These are phyloP conservation scores for Ceratobasidium sp. DNA, from an alignment of 1,284 basidiomycete species.

Conservation along the genomic window DNA sequence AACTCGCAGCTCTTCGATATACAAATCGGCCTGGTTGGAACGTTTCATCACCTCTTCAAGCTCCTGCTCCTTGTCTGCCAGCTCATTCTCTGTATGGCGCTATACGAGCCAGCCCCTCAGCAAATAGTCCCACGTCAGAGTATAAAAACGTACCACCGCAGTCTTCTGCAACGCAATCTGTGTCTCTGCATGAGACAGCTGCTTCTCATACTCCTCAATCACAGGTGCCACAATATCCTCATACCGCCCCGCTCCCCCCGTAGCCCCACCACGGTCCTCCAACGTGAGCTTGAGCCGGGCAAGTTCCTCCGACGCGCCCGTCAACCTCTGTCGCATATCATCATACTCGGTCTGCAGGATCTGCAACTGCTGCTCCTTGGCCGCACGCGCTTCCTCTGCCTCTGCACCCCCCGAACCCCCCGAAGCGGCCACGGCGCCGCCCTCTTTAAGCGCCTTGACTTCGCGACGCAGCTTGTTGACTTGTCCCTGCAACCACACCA, in stretches of 20 bases:
- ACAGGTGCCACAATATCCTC: constrained; percentile 98
- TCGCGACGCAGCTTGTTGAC: constrained; percentile 89
- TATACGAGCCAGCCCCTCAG: constrained; percentile 35
- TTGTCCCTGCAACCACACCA: constrained; percentile 94
- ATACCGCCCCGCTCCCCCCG: constrained; percentile 84
- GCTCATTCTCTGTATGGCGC: constrained; percentile 89
- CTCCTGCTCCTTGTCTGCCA: constrained; percentile 90
- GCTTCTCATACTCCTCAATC: constrained; percentile 99
- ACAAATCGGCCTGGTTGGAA: constrained; percentile 83
- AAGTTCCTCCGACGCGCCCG: constrained; percentile 89
- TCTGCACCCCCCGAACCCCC: constrained; percentile 52
- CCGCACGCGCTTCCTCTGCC: constrained; percentile 64
- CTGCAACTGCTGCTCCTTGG: constrained; percentile 77
- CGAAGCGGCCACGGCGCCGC: constrained; percentile 53
- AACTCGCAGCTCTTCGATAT: constrained; percentile 86
- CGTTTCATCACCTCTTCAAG: constrained; percentile 74
- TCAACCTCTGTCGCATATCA: constrained; percentile 84
- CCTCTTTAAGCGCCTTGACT: constrained; percentile 80
- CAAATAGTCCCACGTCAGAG: neutral
- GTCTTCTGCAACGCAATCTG: constrained; percentile 92
- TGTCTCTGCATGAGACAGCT: constrained; percentile 94
- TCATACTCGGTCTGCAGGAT: constrained; percentile 88
- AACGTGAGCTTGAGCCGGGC: constrained; percentile 80
- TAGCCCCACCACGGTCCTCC: constrained; percentile 73
- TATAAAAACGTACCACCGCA: constrained; percentile 66